Evolutionary conservation across 345 rosid species (phyloP).

Genomic region (Sapria himalayana): DNA sequence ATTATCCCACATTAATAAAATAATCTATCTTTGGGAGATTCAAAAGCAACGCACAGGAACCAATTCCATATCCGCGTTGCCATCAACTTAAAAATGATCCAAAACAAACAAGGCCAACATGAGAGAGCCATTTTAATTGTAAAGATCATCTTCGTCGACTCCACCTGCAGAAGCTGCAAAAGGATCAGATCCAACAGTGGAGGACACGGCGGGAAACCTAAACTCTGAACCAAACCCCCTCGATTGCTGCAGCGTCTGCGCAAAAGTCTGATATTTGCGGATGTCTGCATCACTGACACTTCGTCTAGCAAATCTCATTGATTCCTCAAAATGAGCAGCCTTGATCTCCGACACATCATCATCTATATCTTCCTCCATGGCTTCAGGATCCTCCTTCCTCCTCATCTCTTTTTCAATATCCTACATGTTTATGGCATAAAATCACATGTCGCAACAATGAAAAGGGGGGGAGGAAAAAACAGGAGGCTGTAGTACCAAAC

Average conservation of each 20-base stretch:
- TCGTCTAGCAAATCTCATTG: constrained; percentile 78
- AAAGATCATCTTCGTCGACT: constrained; percentile 73
- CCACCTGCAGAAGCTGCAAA: constrained; percentile 51
- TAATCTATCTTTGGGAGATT: too few relatives aligned
- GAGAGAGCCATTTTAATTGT: constrained; percentile 24
- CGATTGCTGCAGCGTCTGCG: constrained; percentile 86
- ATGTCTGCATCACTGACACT: constrained; percentile 92
- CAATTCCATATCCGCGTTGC: too few relatives aligned
- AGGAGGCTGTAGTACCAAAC: neutral
- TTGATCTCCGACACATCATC: constrained; percentile 76
- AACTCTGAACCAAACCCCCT: constrained; percentile 78
- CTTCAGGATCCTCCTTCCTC: constrained; percentile 63
- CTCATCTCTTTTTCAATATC: constrained; percentile 86
- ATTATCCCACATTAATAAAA: too few relatives aligned
- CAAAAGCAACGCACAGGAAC: too few relatives aligned
- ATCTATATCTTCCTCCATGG: constrained; percentile 79
- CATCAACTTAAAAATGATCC: neutral
- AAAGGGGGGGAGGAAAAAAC: too few relatives aligned
- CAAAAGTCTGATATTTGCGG: constrained; percentile 85
- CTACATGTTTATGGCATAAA: too few relatives aligned
- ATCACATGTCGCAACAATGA: too few relatives aligned
- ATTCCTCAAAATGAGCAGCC: constrained; percentile 78
- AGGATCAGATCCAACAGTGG: constrained; percentile 36
- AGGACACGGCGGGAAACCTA: constrained; percentile 30
- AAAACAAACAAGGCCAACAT: neutral